These are phyloP conservation scores for Ogataea sp. DNA, from an alignment of 805 yeast genomes.

Conservation along the genomic window DNA sequence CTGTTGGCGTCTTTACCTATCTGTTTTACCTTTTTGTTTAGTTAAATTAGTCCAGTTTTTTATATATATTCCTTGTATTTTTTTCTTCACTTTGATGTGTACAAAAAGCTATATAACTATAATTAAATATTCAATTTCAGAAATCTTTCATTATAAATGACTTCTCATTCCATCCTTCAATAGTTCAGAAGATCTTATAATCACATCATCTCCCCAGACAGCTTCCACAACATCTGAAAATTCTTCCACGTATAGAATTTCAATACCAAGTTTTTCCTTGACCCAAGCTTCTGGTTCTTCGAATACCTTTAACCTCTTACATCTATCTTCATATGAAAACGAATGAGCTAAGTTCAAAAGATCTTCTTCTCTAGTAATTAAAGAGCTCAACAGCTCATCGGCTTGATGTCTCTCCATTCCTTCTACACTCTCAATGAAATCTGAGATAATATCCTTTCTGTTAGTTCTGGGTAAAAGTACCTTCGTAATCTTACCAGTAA, in stretches of 20 bases:
- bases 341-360: slow-evolving; percentile 7
- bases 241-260: slow-evolving; percentile 59
- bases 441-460: slow-evolving; percentile 59
- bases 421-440: slow-evolving; percentile 30
- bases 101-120: too few species aligned
- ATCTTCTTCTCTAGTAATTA: slow-evolving; percentile 20
- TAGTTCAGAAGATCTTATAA: not conserved
- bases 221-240: slow-evolving; percentile 67
- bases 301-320: slow-evolving; percentile 9
- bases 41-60: too few species aligned
- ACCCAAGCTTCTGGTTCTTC: slow-evolving; percentile 45
- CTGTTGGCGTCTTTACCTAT: too few species aligned
- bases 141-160: slow-evolving; percentile 8
- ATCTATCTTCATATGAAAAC: not conserved
- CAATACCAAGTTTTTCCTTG: slow-evolving; percentile 46
- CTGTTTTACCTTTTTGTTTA: too few species aligned
- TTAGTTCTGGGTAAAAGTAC: slow-evolving; percentile 68
- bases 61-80: too few species aligned
- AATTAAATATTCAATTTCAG: too few species aligned
- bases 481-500: slow-evolving; percentile 46
- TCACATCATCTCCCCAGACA: slow-evolving; percentile 56
- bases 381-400: slow-evolving; percentile 10
- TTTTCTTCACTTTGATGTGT: too few species aligned
- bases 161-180: slow-evolving; percentile 4
- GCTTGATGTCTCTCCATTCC: slow-evolving; percentile 12